phyloP scores from a whole-genome alignment of 495 filamentous ascomycete species.

The Trichoderma reesei region DNA sequence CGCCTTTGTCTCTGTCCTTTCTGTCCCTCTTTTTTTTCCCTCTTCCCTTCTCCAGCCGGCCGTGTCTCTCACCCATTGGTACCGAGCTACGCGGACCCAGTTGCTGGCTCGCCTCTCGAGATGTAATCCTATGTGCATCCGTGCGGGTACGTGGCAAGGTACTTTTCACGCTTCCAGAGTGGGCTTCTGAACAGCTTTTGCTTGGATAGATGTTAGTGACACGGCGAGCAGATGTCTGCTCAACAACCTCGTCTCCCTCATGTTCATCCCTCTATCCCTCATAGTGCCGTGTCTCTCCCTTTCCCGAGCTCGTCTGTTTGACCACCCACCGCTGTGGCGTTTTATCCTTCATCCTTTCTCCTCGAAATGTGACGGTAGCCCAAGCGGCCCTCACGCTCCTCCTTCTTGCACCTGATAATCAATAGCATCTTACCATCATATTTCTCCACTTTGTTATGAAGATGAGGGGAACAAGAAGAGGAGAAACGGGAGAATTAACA shows the following conservation, averaged over 20 bases:
- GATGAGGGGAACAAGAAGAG: neutral
- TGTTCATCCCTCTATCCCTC: slow-evolving; percentile 3
- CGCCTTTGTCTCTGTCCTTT: neutral
- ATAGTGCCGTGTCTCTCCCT: neutral
- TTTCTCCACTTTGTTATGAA: neutral
- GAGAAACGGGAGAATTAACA: neutral
- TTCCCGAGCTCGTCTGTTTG: neutral
- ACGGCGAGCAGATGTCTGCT: neutral
- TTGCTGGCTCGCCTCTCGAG: neutral
- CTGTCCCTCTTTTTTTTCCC: too few relatives aligned
- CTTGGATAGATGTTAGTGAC: neutral
- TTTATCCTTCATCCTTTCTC: neutral
- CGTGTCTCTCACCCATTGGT: neutral
- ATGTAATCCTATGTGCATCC: neutral
- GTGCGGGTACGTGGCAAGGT: too few relatives aligned
- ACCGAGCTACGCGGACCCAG: neutral
- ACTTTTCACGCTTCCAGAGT: too few relatives aligned
- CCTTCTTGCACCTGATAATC: neutral
- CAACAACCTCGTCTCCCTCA: neutral
- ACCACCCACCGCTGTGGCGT: neutral
- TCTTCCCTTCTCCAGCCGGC: neutral
- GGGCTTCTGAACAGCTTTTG: too few relatives aligned
- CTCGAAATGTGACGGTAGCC: neutral
- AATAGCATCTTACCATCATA: neutral
- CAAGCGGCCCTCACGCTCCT: neutral